phyloP scores from a whole-genome alignment of 495 filamentous ascomycete genomes.

The Diplogelasinospora grovesii region DNA sequence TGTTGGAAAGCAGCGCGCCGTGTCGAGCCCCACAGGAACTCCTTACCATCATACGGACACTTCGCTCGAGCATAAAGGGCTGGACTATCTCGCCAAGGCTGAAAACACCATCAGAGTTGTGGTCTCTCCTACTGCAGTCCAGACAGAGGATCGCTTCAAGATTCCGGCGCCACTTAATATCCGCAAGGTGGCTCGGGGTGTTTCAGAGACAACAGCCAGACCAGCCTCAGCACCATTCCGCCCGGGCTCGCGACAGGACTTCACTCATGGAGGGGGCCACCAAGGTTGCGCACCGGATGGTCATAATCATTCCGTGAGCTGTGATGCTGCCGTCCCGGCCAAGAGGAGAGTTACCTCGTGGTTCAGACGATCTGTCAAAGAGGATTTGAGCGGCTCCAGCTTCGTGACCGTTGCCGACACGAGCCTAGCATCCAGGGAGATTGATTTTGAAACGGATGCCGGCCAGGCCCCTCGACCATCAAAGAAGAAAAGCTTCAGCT shows the following conservation, averaged over 20 bases:
- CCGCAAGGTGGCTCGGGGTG: slow-evolving; percentile 35
- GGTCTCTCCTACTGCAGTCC: slow-evolving; percentile 24
- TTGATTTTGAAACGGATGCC: background rate
- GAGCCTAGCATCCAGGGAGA: slow-evolving; percentile 4
- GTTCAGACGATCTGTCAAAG: slow-evolving; percentile 55
- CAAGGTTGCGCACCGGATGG: no score
- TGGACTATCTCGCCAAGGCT: slow-evolving; percentile 28
- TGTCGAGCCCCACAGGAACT: no score
- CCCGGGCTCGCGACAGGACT: background rate
- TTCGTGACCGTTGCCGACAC: slow-evolving; percentile 12
- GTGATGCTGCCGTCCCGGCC: slow-evolving; percentile 12
- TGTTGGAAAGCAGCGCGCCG: slow-evolving; percentile 24
- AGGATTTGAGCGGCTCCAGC: slow-evolving; percentile 16
- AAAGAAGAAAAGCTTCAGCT: slow-evolving; percentile 43
- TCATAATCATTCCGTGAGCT: no score
- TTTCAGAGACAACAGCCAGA: no score
- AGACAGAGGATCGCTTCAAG: slow-evolving; percentile 6
- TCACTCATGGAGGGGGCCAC: no score
- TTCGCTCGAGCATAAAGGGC: slow-evolving; percentile 23
- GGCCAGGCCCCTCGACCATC: slow-evolving; percentile 2
- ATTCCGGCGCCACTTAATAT: slow-evolving; percentile 45
- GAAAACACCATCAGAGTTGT: slow-evolving; percentile 48
- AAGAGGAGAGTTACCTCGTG: slow-evolving; percentile 57
- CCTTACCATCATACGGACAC: slow-evolving; percentile 27
- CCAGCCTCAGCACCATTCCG: slow-evolving; percentile 6